Base-by-base conservation (phyloP, 305 asterid genomes). In the Plantago coronopus region DNA sequence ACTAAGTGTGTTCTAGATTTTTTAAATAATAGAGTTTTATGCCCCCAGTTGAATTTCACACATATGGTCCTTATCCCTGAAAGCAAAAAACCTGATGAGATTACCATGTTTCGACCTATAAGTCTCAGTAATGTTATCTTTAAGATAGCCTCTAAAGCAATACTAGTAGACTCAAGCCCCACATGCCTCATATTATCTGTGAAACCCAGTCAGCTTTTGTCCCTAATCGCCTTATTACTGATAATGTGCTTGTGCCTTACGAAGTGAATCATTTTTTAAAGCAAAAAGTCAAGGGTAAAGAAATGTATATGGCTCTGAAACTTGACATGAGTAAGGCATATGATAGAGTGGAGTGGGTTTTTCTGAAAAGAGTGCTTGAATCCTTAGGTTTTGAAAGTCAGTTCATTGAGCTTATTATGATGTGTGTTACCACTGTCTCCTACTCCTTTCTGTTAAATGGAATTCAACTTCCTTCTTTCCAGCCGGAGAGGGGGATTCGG, bases 1-100 rank as follows among this genome's bases (percentile, higher is more conserved):
- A 8, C 7, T 12, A 15, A 17, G 4, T 12, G 51, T 8, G 23
- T 27, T 9, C 0, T 34, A 7, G 10, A 1, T 31, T 29, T 31
- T 17, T 7, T 29, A 0, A 29, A 34, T 31, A 12, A 55, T 29
- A 0, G 5, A 17, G 0, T 0, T 1, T 15, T 29, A 16, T 3
- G 1, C n/a, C n/a, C 6, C 19, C 1, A 56, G 5, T 0, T 34
- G 0, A 64, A 54, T 3, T 16, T 8, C 1, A 54, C 62, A 0
- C 13, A 44, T 13, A 43, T 64, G 10, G 31, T 27, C 0, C 55
- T 64, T 0, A 54, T 54, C 7, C 62, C 54, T 0, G 54, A 64
- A 12, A 3, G 14, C 0, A n/a, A 11, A 0, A 3, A 8, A 1
- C 55, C 47, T 0, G 3, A 8, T 1, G 11, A 0, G 4, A 0